Evolutionary conservation across 2,329 filamentous ascomycete species (phyloP).

Genomic region (Aureobasidium sp.): DNA sequence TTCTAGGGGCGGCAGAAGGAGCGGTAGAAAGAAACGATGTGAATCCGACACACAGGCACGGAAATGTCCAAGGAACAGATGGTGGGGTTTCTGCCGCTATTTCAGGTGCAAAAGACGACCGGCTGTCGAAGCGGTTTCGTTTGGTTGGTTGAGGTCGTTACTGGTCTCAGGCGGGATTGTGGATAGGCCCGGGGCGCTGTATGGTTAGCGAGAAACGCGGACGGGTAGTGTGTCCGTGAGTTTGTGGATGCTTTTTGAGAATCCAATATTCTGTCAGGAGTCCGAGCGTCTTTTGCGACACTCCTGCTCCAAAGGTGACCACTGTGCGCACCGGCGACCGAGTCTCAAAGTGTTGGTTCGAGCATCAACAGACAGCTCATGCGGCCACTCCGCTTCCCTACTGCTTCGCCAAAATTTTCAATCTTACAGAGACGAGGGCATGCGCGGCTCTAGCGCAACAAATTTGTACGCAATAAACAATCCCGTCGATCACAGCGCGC

Average conservation of each 20-base stretch:
- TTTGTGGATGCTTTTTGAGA: slow-evolving; percentile 12
- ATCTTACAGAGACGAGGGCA: background rate
- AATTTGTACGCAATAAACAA: slow-evolving; percentile 15
- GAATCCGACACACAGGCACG: slow-evolving; percentile 17
- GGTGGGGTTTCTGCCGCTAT: slow-evolving; percentile 17
- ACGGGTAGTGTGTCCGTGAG: slow-evolving; percentile 7
- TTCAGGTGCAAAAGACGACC: slow-evolving; percentile 14
- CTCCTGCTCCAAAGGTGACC: background rate
- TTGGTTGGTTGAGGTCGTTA: slow-evolving; percentile 15
- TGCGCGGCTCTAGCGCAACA: slow-evolving; percentile 10
- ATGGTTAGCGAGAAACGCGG: slow-evolving; percentile 14
- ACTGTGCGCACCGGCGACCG: background rate
- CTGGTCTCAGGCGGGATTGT: slow-evolving; percentile 12
- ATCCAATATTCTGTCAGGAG: slow-evolving; percentile 2
- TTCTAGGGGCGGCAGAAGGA: slow-evolving; percentile 18
- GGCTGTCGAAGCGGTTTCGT: slow-evolving; percentile 10
- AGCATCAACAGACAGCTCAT: background rate
- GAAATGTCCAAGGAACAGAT: slow-evolving; percentile 17
- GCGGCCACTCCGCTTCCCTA: background rate
- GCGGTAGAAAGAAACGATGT: slow-evolving; percentile 17
- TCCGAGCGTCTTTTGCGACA: slow-evolving; percentile 1
- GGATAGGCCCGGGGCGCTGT: slow-evolving; percentile 13
- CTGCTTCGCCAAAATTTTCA: slow-evolving; percentile 5
- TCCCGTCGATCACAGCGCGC: slow-evolving; percentile 1
- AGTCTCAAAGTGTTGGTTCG: background rate